Conservation (phyloP, 73 alveolate species). For the Blepharisma japonicum region DNA sequence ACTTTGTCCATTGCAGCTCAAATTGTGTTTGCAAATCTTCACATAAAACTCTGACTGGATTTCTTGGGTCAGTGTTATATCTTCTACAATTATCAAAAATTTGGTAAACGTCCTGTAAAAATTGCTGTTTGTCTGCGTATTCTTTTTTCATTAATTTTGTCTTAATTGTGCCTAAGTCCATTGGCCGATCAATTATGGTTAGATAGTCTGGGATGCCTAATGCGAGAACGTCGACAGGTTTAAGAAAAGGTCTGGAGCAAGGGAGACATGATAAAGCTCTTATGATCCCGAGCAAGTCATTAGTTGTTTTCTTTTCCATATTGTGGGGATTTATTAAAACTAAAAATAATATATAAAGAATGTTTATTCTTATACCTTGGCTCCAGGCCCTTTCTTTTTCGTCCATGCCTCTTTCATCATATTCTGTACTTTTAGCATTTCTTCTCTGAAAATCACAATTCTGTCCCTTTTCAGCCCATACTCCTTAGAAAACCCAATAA, state of each 20-base stretch:
- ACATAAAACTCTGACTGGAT: slow-evolving; percentile 17
- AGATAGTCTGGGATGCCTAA: slow-evolving; percentile 32
- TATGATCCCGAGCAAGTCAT: slow-evolving; percentile 22
- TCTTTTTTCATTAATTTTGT: slow-evolving; percentile 4
- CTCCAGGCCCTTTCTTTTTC: background rate
- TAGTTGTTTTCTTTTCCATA: slow-evolving; percentile 3
- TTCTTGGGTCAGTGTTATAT: slow-evolving; percentile 25
- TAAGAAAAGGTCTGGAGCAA: slow-evolving; percentile 22
- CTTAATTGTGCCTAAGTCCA: slow-evolving; percentile 31
- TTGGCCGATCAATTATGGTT: background rate
- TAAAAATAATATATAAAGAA: too few species aligned
- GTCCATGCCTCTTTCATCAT: slow-evolving; percentile 28
- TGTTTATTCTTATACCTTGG: too few species aligned
- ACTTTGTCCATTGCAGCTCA: slow-evolving; percentile 4
- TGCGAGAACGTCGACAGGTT: slow-evolving; percentile 26
- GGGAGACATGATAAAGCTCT: slow-evolving; percentile 20
- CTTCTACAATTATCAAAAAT: slow-evolving; percentile 10
- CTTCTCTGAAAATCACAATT: slow-evolving; percentile 13
- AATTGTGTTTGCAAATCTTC: slow-evolving; percentile 29
- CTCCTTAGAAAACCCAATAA: background rate
- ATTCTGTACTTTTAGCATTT: slow-evolving; percentile 8
- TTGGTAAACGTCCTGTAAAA: background rate
- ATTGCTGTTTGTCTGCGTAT: background rate
- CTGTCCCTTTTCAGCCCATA: background rate
- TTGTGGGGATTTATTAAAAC: background rate